Percentiles rank a stretch among this genome's conserved stretches.
Evolutionary conservation across 2,329 filamentous ascomycete genomes (phyloP).

Genomic region (Juglanconis sp.): DNA sequence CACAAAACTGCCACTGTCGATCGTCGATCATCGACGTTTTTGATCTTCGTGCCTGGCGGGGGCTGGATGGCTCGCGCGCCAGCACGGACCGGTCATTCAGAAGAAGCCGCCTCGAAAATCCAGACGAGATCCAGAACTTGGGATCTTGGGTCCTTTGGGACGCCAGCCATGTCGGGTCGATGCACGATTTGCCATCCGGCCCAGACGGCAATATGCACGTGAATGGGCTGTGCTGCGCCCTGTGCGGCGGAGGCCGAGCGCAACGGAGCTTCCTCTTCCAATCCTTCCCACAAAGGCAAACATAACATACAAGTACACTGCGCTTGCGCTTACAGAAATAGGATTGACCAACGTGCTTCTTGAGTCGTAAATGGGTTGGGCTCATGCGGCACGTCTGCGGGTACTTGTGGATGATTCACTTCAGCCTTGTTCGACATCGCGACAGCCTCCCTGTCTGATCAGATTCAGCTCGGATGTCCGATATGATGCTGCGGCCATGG

Average conservation of each 20-base stretch:
- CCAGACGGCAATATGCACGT: not conserved
- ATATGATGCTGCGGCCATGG: not conserved
- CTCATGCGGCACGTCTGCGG: not conserved
- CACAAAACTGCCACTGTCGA: too few relatives aligned
- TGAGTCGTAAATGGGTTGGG: not conserved
- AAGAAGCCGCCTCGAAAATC: not conserved
- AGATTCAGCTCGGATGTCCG: not conserved
- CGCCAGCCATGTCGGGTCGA: not conserved
- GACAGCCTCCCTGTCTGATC: conserved; percentile 8
- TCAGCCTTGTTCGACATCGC: not conserved
- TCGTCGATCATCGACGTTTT: not conserved
- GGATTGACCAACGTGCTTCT: not conserved
- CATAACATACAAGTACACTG: not conserved
- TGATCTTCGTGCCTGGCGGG: not conserved
- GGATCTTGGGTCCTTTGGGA: not conserved
- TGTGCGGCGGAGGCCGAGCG: conserved; percentile 5
- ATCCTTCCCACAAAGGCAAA: conserved; percentile 2
- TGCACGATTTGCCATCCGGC: conserved; percentile 1
- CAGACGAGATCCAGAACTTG: not conserved
- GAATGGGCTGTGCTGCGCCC: conserved; percentile 12
- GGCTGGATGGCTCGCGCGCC: not conserved
- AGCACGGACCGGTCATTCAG: not conserved
- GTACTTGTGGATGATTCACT: not conserved
- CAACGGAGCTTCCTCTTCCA: not conserved
- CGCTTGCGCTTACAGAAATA: not conserved